Conservation (phyloP, 1,139 yeast genomes). For the Lodderomyces beijingensis region DNA sequence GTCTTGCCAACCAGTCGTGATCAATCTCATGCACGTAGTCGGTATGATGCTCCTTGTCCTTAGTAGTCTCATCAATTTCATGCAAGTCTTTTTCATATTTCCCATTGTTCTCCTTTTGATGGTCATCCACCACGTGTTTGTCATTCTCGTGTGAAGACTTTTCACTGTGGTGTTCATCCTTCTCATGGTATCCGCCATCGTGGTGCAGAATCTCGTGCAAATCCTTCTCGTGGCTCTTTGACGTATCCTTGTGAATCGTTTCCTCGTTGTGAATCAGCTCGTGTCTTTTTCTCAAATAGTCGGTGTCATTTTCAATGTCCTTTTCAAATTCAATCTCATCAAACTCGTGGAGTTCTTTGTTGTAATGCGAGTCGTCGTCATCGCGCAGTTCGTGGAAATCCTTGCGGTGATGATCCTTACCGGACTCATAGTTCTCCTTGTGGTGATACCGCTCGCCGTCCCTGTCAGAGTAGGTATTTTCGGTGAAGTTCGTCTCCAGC, state of each 20-base stretch:
- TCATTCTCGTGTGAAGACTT: slow-evolving; percentile 3
- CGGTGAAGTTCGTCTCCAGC: slow-evolving; percentile 2
- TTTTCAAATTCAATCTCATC: slow-evolving; percentile 4
- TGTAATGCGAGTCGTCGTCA: slow-evolving; percentile 2
- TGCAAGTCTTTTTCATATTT: slow-evolving; percentile 3
- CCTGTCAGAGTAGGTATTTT: slow-evolving; percentile 4
- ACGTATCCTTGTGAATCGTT: slow-evolving; percentile 2
- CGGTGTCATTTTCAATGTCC: slow-evolving; percentile 3
- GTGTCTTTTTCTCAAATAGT: slow-evolving; percentile 5
- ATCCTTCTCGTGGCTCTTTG: slow-evolving; percentile 4
- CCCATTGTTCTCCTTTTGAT: slow-evolving; percentile 4
- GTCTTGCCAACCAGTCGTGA: not conserved
- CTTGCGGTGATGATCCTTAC: slow-evolving; percentile 3
- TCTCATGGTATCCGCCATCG: slow-evolving; percentile 1
- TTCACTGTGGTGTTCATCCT: slow-evolving; percentile 2
- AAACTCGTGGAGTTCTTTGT: slow-evolving; percentile 3
- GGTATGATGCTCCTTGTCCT: slow-evolving; percentile 4
- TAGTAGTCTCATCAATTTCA: slow-evolving; percentile 4
- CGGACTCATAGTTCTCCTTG: slow-evolving; percentile 1
- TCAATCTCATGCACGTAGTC: slow-evolving; percentile 2
- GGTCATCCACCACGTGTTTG: slow-evolving; percentile 3
- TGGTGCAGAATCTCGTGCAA: slow-evolving; percentile 2
- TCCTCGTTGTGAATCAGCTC: slow-evolving; percentile 4
- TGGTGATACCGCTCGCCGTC: slow-evolving; percentile 3
- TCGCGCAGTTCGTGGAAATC: slow-evolving; percentile 2